These are phyloP conservation scores for Zygoascus ofunaensis DNA, from an alignment of 805 yeast species.

Conservation along the genomic window DNA sequence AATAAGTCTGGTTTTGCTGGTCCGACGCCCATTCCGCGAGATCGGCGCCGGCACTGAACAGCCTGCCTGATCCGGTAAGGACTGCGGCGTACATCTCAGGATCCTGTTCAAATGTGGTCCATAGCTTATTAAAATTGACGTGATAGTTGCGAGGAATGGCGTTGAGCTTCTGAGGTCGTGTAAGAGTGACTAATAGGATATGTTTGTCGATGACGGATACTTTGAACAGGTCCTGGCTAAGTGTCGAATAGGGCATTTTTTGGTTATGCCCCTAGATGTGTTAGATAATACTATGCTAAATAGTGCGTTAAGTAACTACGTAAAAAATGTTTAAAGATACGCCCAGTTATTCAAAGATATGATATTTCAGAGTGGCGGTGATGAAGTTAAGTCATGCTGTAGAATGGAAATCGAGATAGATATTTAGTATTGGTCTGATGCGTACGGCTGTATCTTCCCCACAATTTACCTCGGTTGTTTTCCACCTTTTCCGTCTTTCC, in stretches of 20 bases:
- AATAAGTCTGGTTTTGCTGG: not conserved
- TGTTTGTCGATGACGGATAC: slow-evolving; percentile 11
- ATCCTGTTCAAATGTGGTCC: slow-evolving; percentile 18
- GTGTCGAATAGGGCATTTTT: not conserved
- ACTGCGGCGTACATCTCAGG: slow-evolving; percentile 17
- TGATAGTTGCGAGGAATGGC: slow-evolving; percentile 16
- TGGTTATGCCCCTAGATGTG: too few relatives aligned
- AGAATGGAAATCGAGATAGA: too few relatives aligned
- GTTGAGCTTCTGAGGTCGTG: slow-evolving; percentile 15
- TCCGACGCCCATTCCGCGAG: slow-evolving; percentile 17
- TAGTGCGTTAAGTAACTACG: not conserved
- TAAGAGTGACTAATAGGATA: slow-evolving; percentile 16
- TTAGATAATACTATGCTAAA: too few relatives aligned
- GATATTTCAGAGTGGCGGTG: too few relatives aligned
- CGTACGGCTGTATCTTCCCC: too few relatives aligned
- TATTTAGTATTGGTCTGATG: too few relatives aligned
- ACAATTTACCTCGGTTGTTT: too few relatives aligned
- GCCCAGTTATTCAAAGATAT: too few relatives aligned
- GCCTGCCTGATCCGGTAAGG: slow-evolving; percentile 21
- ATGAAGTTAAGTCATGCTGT: too few relatives aligned
- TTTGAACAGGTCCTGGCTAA: slow-evolving; percentile 11
- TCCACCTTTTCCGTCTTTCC: too few relatives aligned
- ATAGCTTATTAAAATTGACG: slow-evolving; percentile 11
- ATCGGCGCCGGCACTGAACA: slow-evolving; percentile 27
- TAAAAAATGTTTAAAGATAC: not conserved